Conservation (phyloP, 2,329 filamentous ascomycete species). For the Colletotrichum abscissum region DNA sequence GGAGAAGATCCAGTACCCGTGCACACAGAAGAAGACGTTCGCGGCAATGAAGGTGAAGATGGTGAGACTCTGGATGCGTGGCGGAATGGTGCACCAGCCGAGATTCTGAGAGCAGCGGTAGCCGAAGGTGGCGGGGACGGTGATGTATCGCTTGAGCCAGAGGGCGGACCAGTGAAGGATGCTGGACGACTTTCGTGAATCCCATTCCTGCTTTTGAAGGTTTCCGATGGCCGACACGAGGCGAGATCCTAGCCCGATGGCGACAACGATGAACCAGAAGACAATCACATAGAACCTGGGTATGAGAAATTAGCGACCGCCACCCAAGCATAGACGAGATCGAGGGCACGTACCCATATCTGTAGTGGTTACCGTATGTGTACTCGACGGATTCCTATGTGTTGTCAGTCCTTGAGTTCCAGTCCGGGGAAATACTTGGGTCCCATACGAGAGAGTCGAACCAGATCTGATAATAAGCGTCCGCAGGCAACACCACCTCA, state of each 20-base stretch:
- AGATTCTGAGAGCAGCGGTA: constrained; percentile 54
- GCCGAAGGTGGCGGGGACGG: constrained; percentile 56
- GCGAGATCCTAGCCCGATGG: constrained; percentile 49
- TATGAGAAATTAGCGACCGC: not conserved
- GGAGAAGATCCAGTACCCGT: constrained; percentile 50
- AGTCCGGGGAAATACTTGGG: not conserved
- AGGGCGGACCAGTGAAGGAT: constrained; percentile 21
- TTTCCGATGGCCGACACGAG: constrained; percentile 31
- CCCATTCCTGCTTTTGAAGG: constrained; percentile 20
- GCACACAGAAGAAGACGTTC: constrained; percentile 49
- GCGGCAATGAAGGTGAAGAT: constrained; percentile 50
- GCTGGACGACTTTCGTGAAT: constrained; percentile 19
- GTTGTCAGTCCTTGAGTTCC: constrained; percentile 11
- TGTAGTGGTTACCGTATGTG: constrained; percentile 46
- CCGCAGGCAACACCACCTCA: constrained; percentile 48
- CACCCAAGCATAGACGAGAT: not conserved
- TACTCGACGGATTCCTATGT: constrained; percentile 49
- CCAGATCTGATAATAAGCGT: constrained; percentile 47
- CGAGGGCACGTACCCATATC: constrained; percentile 11
- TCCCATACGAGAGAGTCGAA: constrained; percentile 51
- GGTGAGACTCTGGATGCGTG: constrained; percentile 55
- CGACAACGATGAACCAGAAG: constrained; percentile 54
- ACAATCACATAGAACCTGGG: constrained; percentile 47
- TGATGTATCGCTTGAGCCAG: constrained; percentile 48
- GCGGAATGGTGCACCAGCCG: constrained; percentile 57